Evolutionary conservation across 805 yeast genomes (phyloP).

Genomic region (Lachancea lanzarotensis): DNA sequence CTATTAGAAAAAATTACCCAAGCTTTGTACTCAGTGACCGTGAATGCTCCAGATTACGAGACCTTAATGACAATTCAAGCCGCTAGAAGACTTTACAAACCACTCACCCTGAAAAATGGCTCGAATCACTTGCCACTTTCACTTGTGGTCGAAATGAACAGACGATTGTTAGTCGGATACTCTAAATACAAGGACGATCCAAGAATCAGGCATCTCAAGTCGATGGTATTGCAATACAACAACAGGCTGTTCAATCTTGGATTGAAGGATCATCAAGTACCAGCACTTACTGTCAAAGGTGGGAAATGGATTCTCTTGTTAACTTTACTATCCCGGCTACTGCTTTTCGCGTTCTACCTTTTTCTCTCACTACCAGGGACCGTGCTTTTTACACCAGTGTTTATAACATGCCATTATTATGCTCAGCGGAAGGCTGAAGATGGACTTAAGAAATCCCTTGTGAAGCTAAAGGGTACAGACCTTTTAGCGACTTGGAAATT

Average conservation of each 20-base stretch:
- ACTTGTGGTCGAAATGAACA: constrained; percentile 77
- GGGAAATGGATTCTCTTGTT: constrained; percentile 43
- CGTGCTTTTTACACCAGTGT: constrained; percentile 77
- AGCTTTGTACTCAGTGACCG: constrained; percentile 80
- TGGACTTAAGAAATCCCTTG: constrained; percentile 87
- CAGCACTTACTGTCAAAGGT: constrained; percentile 37
- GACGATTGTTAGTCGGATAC: constrained; percentile 80
- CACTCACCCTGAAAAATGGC: constrained; percentile 38
- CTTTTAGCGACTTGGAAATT: constrained; percentile 96
- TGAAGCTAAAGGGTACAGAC: constrained; percentile 83
- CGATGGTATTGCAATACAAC: constrained; percentile 64
- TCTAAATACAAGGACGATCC: constrained; percentile 69
- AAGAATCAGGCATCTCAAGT: constrained; percentile 52
- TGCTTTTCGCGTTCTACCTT: constrained; percentile 46
- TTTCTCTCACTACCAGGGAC: constrained; percentile 78
- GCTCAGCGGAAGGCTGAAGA: constrained; percentile 64
- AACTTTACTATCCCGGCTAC: constrained; percentile 46
- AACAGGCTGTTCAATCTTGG: constrained; percentile 56
- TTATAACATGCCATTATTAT: constrained; percentile 61
- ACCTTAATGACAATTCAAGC: constrained; percentile 92
- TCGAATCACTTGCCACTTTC: constrained; percentile 56
- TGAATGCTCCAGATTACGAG: constrained; percentile 89
- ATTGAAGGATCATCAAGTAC: constrained; percentile 66
- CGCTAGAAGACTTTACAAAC: constrained; percentile 77
- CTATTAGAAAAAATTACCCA: constrained; percentile 66